Evolutionary conservation across 441 rosid species (phyloP), one percentile per base, ranked within the genome.

Genomic region (Arabidopsis hybrid): DNA sequence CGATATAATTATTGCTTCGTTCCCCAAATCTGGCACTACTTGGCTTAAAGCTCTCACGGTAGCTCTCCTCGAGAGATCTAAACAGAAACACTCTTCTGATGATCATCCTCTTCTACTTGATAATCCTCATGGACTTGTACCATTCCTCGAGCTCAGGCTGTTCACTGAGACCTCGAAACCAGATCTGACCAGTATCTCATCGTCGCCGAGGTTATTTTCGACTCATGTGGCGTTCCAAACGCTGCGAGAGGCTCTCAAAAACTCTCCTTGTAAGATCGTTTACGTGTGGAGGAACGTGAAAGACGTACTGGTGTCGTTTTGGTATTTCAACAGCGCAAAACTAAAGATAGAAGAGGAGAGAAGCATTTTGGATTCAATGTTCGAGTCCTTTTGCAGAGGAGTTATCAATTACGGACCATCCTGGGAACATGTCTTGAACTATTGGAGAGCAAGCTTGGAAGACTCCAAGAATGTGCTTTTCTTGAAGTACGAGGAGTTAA

Each of bases 21-120:
- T 55, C 52, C 89, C 90, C 1, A 90, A 90, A 70, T 76, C 81
- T 16, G 91, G 96, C 65, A 85, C 93, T 31, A 87, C 88, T 9
- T 87, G 93, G 91, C 60, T 90, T 7, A 87, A 88, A 43, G 87
- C 91, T 36, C 43, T 91, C 21, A 17, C 78, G 1, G 81, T 88
- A 7, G 83, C 90, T 21, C 52, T 81, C 8, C 11, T 86, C 7
- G 82, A 84, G 47, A 66, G 85, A n/a, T 21, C 17, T 0, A 51
- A 26, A 42, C 67, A 60, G 26, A 21, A 21, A 21, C 26, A 21
- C 34, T 42, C 69, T 47, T 42, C 7, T 35, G 7, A 39, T 36
- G 13, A 29, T 17, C 67, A 75, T 69, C 76, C 71, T 56, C 45
- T 70, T 4, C 14, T 47, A 4, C 58, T 5, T 49, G 11, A 63